Evolutionary conservation across 108 stramenopile species (phyloP).

Genomic region (Cyclotella atomus): DNA sequence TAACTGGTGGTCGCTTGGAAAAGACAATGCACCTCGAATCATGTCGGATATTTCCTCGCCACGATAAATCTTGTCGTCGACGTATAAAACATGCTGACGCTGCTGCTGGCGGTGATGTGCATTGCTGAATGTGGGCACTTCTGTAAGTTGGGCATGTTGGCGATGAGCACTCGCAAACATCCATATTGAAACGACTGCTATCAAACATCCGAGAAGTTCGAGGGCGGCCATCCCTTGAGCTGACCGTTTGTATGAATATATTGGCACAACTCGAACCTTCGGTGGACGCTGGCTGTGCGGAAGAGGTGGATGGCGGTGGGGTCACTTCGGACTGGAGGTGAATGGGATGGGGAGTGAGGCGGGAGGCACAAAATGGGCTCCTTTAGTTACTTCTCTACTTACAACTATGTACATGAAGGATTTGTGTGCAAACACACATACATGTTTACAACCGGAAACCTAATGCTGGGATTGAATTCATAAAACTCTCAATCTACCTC

Average conservation of each 20-base stretch:
- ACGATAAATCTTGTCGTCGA: slow-evolving; percentile 3
- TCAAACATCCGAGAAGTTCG: not conserved
- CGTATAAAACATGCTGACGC: not conserved
- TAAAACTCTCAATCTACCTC: not conserved
- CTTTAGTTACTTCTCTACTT: too few species aligned
- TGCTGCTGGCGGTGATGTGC: not conserved
- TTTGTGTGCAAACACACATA: not conserved
- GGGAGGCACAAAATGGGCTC: not conserved
- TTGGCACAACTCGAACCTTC: too few species aligned
- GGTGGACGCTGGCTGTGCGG: not conserved
- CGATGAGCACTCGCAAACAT: not conserved
- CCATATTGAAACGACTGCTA: not conserved
- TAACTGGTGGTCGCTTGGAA: slow-evolving; percentile 20
- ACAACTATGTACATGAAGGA: not conserved
- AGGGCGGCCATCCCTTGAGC: not conserved
- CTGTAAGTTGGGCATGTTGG: slow-evolving; percentile 1
- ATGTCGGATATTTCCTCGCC: slow-evolving; percentile 18
- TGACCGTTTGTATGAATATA: too few species aligned
- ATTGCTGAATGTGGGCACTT: not conserved
- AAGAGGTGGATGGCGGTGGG: not conserved
- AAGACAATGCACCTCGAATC: slow-evolving; percentile 1
- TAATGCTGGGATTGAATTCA: not conserved
- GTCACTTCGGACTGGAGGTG: too few species aligned
- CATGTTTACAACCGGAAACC: too few species aligned
- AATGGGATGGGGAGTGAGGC: not conserved